A percentile compares a stretch with the other conserved stretches of the same genome.
Evolutionary conservation across 345 rosid genomes (phyloP).

Genomic region (Jatropha curcas): DNA sequence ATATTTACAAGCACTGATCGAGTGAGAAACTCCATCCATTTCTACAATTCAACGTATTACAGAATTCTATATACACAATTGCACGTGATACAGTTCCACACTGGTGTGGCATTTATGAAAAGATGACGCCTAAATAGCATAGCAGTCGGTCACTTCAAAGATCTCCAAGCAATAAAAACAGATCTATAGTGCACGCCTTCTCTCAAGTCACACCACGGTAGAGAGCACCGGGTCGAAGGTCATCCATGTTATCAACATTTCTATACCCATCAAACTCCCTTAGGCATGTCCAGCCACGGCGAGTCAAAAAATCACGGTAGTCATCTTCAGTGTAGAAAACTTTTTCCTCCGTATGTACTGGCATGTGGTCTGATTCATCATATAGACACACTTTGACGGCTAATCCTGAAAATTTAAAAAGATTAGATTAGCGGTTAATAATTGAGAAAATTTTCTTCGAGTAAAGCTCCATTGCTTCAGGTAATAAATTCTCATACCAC

Average conservation of each 20-base stretch:
- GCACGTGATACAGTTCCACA: background rate
- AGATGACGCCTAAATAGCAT: too few species aligned
- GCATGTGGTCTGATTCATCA: slow-evolving; percentile 78
- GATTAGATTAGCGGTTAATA: background rate
- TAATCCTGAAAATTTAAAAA: slow-evolving; percentile 50
- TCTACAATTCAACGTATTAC: slow-evolving; percentile 10
- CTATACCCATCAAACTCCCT: slow-evolving; percentile 85
- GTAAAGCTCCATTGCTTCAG: too few species aligned
- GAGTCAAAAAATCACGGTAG: slow-evolving; percentile 70
- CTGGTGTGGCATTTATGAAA: slow-evolving; percentile 1
- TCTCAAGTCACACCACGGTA: slow-evolving; percentile 74
- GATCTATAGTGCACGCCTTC: background rate
- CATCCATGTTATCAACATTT: slow-evolving; percentile 83
- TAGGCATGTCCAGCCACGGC: slow-evolving; percentile 71
- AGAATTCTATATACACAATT: slow-evolving; percentile 15
- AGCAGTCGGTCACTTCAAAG: background rate
- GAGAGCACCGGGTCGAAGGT: slow-evolving; percentile 72
- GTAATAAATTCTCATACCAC: background rate
- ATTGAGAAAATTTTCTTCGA: background rate
- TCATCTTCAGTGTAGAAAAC: slow-evolving; percentile 86
- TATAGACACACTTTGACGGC: slow-evolving; percentile 78
- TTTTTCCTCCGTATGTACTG: slow-evolving; percentile 86
- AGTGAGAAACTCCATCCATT: background rate
- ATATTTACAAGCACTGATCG: slow-evolving; percentile 22
- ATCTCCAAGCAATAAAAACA: background rate